Percentiles rank a stretch among this genome's conserved stretches.
phyloP scores from a whole-genome alignment of 768 basidiomycete genomes.

The Leccinum sublutescens region DNA sequence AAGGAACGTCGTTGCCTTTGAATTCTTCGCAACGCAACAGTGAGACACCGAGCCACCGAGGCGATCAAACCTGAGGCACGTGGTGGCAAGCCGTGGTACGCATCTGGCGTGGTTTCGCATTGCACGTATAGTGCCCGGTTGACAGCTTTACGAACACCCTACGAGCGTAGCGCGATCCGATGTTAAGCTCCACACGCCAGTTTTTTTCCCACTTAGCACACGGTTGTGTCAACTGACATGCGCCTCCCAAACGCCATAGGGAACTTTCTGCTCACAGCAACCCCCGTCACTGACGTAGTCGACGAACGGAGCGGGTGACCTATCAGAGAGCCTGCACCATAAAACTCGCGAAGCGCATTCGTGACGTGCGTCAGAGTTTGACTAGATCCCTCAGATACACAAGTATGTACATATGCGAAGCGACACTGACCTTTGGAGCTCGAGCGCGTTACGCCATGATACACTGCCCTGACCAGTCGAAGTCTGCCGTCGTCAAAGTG shows the following conservation, averaged over 20 bases:
- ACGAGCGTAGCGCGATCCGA: neutral
- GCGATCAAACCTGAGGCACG: neutral
- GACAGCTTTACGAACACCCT: slow-evolving; percentile 11
- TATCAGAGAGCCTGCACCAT: neutral
- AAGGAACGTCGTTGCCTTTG: slow-evolving; percentile 10
- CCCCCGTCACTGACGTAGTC: neutral
- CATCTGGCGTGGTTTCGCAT: neutral
- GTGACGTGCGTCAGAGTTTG: neutral
- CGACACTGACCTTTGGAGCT: neutral
- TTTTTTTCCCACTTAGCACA: slow-evolving; percentile 13
- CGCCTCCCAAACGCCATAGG: neutral
- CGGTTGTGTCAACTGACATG: neutral
- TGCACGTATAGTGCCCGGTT: neutral
- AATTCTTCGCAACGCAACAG: slow-evolving; percentile 13
- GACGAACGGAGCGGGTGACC: neutral
- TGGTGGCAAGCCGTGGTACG: slow-evolving; percentile 9
- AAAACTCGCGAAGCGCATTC: neutral
- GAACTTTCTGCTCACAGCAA: neutral
- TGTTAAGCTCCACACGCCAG: neutral
- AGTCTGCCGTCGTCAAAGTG: slow-evolving; percentile 3
- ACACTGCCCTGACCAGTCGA: neutral
- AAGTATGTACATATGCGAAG: neutral
- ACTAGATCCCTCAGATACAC: neutral
- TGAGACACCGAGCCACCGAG: neutral
- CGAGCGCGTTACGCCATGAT: neutral